Base-by-base conservation (phyloP, 192 early-diverging fungal genomes). In the Dissophora ornata region DNA sequence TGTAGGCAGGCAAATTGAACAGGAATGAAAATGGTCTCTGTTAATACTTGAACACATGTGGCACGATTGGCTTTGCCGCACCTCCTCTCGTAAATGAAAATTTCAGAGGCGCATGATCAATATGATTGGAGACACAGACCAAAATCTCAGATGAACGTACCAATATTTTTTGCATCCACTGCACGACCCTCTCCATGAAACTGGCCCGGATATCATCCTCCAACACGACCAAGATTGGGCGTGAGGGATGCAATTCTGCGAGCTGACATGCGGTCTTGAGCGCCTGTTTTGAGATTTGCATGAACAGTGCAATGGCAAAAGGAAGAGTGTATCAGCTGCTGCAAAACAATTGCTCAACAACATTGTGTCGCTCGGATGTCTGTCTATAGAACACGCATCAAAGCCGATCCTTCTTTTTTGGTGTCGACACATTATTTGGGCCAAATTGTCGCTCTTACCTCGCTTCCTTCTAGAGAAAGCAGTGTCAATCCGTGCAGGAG, bases 121-220 rank as follows among this genome's bases (percentile, higher is more conserved):
- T 13, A 40, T 22, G 33, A 29, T 4, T 25, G 25, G 24, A 28
- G 25, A 9, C 10, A 51, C 3, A 25, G 25, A n/a, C 49, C 22
- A 19, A 28, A 34, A 40, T 16, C 18, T 33, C 9, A 30, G 25
- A 66, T 36, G 4, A 34, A 56, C 73, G 40, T 45, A 77, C 73
- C 64, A 77, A 50, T 57, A 42, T 77, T 28, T 7, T 61, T 62
- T 51, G 63, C 11, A 47, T n/a, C 64, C 58, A 62, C 33, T 67
- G 64, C 57, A 67, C 57, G 64, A 57, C 29, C 28, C 25, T 61
- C 46, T 56, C 29, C 46, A 36, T 34, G 58, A 47, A 15, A 48
- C 30, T 62, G 16, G 59, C 34, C 51, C 54, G 58, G 45, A 77
- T 54, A 30, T 67, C 52, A 15, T 54, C n/a, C 36, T 67, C 57